Evolutionary conservation across 2,329 filamentous ascomycete species (phyloP), one percentile per base, ranked within the genome.

Genomic region (Trichoderma lentiforme): DNA sequence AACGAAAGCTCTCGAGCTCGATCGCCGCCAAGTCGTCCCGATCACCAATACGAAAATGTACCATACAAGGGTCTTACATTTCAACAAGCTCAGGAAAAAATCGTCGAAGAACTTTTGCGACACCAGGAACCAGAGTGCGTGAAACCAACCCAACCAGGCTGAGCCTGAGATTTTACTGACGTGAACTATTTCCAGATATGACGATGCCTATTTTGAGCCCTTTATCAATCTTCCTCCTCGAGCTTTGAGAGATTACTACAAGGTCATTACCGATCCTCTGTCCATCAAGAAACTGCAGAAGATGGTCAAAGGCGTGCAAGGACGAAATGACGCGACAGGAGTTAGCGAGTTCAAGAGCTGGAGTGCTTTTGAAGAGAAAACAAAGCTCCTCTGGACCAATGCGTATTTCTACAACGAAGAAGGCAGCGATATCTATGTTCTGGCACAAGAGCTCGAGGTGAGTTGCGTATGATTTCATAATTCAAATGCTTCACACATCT

Each of bases 401-500:
- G 94, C 94, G 0, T 92, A 90, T 77, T 91, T 91, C 72, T 98
- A 95, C 84, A 98, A 98, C 76, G 93, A 97, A 80, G 94, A 97
- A 78, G 93, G 92, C 4, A 97, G 95, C 77, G 92, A 94, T 18
- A 95, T 97, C 66, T 93, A 91, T 74, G 85, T 88, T 26, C 85
- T 96, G 73, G 93, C 94, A 0, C 88, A 90, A 63, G 90, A 96
- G 73, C 88, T 98, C 7, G 91, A 97, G 88, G 93, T 93, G 83
- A 63, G 77, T 30, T 7, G 26, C 47, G 15, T 5, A 39, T 0
- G 3, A 8, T 15, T 9, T 21, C 7, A 12, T 15, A 30, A 3
- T 34, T 47, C 14, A 24, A 3, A n/a, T 15, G 6, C 3, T 12
- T n/a, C 18, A 18, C 7, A 32, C 21, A 67, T 60, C 51, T 60